These are phyloP conservation scores for Malania oleifera DNA, from an alignment of 164 flowering plant species.

Conservation along the genomic window DNA sequence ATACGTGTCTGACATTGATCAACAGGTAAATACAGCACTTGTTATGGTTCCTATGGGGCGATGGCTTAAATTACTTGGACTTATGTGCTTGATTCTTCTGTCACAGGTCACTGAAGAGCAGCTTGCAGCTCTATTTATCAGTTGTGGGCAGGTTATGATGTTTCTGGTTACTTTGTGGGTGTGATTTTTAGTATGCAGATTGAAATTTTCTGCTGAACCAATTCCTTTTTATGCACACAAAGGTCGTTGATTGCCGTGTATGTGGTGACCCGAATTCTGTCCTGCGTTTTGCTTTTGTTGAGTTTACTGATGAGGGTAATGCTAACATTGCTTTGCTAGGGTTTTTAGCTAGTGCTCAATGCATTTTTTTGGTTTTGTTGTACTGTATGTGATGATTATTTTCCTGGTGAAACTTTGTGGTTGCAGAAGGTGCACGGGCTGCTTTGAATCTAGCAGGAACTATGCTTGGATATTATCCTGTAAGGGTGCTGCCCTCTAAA, in stretches of 20 bases:
- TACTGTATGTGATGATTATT: neutral
- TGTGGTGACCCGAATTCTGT: slow-evolving; percentile 79
- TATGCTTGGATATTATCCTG: slow-evolving; percentile 78
- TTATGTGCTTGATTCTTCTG: neutral
- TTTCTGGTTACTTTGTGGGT: neutral
- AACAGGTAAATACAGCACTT: slow-evolving; percentile 49
- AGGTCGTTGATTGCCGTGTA: slow-evolving; percentile 80
- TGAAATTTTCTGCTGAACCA: slow-evolving; percentile 1
- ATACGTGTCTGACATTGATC: slow-evolving; percentile 93
- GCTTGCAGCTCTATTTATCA: slow-evolving; percentile 62
- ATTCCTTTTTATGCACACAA: slow-evolving; percentile 7
- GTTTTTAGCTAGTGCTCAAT: neutral
- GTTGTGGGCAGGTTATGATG: slow-evolving; percentile 59
- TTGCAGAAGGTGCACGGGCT: slow-evolving; percentile 65
- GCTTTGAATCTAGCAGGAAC: slow-evolving; percentile 72
- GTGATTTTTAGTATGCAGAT: no score
- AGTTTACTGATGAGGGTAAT: slow-evolving; percentile 76
- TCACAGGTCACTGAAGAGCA: slow-evolving; percentile 61
- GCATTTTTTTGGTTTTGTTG: neutral
- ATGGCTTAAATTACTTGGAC: no score
- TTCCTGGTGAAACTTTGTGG: slow-evolving; percentile 6
- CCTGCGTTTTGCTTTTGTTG: slow-evolving; percentile 79
- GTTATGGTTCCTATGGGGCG: neutral
- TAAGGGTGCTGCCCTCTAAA: slow-evolving; percentile 77
- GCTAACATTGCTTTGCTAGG: neutral